These are phyloP conservation scores for Penicillium pancosmium DNA, from an alignment of 495 filamentous ascomycete species.

Conservation along the genomic window DNA sequence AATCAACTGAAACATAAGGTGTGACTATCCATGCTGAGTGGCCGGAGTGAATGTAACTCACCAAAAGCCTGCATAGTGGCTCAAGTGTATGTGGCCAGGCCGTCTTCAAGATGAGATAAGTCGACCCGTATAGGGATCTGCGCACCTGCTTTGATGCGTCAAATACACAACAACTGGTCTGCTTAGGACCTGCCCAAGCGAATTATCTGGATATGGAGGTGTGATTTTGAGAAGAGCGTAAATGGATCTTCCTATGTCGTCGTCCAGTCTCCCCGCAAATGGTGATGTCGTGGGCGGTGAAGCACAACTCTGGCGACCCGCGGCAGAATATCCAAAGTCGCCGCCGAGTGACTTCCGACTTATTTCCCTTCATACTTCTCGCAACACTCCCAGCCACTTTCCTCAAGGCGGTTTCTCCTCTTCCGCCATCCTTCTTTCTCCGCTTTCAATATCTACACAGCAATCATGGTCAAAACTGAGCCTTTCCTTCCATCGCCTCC, in stretches of 20 bases:
- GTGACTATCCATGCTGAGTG: neutral
- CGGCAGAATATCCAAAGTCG: constrained; percentile 20
- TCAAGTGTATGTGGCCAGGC: constrained; percentile 14
- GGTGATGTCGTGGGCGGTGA: constrained; percentile 17
- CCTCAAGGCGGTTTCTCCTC: neutral
- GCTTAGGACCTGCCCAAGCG: constrained; percentile 16
- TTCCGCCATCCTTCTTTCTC: neutral
- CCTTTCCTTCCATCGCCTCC: constrained; percentile 39
- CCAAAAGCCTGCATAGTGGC: constrained; percentile 55
- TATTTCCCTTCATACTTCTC: constrained; percentile 3
- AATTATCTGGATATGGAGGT: constrained; percentile 6
- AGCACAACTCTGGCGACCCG: neutral
- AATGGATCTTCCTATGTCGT: constrained; percentile 5
- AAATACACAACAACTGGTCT: constrained; percentile 13
- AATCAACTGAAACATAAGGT: neutral
- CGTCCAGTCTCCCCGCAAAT: constrained; percentile 18
- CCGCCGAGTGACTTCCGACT: neutral
- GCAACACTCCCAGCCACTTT: neutral
- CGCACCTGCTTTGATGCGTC: neutral
- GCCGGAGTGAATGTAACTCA: constrained; percentile 30
- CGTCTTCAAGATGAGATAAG: constrained; percentile 6
- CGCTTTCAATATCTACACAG: neutral
- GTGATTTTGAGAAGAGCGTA: constrained; percentile 7
- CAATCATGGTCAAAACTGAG: constrained; percentile 28
- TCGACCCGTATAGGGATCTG: neutral